These are phyloP conservation scores for Penicillium angulare DNA, from an alignment of 495 filamentous ascomycete genomes.

Conservation along the genomic window DNA sequence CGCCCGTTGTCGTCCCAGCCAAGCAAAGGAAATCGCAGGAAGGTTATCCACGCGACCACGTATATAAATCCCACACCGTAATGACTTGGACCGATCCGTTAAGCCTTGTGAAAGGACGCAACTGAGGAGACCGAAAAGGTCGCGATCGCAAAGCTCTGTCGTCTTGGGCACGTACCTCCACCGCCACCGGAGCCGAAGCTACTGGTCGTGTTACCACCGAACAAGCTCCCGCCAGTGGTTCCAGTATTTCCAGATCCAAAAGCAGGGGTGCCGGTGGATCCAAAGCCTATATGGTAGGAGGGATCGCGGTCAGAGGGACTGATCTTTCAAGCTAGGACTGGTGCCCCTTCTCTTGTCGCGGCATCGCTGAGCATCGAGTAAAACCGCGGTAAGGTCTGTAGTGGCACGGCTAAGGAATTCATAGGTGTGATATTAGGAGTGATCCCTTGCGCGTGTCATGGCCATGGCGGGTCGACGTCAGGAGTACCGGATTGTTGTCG, in stretches of 20 bases:
- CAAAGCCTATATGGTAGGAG: constrained; percentile 57
- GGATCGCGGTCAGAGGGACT: constrained; percentile 46
- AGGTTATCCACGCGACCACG: not conserved
- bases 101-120: not conserved
- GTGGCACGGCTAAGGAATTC: constrained; percentile 17
- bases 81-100: not conserved
- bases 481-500: constrained; percentile 32
- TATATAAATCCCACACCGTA: not conserved
- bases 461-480: constrained; percentile 38
- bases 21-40: not conserved
- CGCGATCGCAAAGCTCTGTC: constrained; percentile 33
- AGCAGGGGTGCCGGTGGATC: constrained; percentile 43
- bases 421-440: not conserved
- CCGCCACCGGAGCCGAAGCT: constrained; percentile 62
- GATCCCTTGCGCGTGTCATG: constrained; percentile 23
- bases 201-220: constrained; percentile 45
- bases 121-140: constrained; percentile 11
- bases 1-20: not conserved
- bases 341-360: constrained; percentile 45
- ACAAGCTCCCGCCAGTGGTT: constrained; percentile 39
- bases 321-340: constrained; percentile 23
- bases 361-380: constrained; percentile 31
- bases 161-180: constrained; percentile 52
- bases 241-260: constrained; percentile 36
- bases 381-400: constrained; percentile 21